These are phyloP conservation scores for Plantago elongata DNA, from an alignment of 257 asterid species.

Conservation along the genomic window DNA sequence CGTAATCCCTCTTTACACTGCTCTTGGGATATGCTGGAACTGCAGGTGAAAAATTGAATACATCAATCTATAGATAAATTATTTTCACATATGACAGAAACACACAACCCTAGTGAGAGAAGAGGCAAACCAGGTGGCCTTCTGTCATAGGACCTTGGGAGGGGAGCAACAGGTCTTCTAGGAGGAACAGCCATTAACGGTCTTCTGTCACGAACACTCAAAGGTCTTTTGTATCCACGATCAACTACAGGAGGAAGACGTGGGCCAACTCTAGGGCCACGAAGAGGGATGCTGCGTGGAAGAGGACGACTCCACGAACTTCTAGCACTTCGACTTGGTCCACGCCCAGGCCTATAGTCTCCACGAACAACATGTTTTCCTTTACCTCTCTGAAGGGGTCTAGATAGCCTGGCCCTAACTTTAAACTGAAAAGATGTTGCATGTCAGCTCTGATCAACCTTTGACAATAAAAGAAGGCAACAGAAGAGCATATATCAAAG, in stretches of 20 bases:
- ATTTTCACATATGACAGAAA: background rate
- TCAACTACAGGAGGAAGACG: constrained; percentile 56
- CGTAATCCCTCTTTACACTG: constrained; percentile 67
- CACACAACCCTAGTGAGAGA: background rate
- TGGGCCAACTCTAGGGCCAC: constrained; percentile 45
- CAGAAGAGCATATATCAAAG: background rate
- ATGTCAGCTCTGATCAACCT: constrained; percentile 17
- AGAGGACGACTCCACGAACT: constrained; percentile 71
- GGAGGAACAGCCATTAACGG: constrained; percentile 62
- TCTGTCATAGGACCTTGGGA: constrained; percentile 80
- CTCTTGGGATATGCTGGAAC: constrained; percentile 74
- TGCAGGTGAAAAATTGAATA: constrained; percentile 24
- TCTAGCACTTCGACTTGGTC: constrained; percentile 47
- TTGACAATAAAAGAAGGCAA: background rate
- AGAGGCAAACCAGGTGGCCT: constrained; percentile 73
- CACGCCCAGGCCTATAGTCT: constrained; percentile 58
- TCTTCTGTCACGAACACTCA: constrained; percentile 61
- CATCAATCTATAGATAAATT: constrained; percentile 9
- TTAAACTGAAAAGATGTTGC: constrained; percentile 58
- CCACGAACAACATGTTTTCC: constrained; percentile 74
- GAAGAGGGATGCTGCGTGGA: constrained; percentile 50
- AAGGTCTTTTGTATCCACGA: constrained; percentile 67
- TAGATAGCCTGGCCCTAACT: constrained; percentile 93
- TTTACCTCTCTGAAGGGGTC: constrained; percentile 96
- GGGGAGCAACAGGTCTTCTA: constrained; percentile 67